phyloP scores from a whole-genome alignment of 805 yeast genomes.

The Yarrowia sp. region DNA sequence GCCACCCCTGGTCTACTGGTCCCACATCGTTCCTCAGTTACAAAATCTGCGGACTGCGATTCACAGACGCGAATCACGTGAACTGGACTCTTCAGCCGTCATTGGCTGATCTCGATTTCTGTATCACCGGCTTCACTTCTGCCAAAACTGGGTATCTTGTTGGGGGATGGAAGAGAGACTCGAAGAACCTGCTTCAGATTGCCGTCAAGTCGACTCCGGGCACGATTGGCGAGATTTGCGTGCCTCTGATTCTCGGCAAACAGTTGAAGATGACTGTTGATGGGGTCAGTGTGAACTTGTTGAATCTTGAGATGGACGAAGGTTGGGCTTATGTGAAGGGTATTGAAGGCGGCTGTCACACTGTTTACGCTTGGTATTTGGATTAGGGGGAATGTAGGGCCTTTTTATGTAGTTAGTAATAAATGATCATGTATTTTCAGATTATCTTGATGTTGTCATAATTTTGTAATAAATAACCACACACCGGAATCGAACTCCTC shows the following conservation, averaged over 20 bases:
- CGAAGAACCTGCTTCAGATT: conserved; percentile 16
- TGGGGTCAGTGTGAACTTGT: not conserved
- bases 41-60: conserved; percentile 15
- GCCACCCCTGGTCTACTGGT: conserved; percentile 13
- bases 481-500: not conserved
- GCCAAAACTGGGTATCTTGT: conserved; percentile 9
- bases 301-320: conserved; percentile 21
- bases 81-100: conserved; percentile 12
- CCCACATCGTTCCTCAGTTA: conserved; percentile 7
- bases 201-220: conserved; percentile 16
- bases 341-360: conserved; percentile 4
- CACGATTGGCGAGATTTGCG: conserved; percentile 15
- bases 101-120: not conserved
- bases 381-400: not conserved
- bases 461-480: no score
- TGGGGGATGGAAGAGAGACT: conserved; percentile 21
- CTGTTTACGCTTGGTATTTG: conserved; percentile 24
- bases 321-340: conserved; percentile 14
- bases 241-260: conserved; percentile 5
- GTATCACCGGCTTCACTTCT: conserved; percentile 12
- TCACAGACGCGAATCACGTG: conserved; percentile 17
- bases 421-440: not conserved
- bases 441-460: no score
- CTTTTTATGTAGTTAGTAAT: not conserved
- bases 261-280: conserved; percentile 33